These are phyloP conservation scores for Fraxinus angustifolia DNA, from an alignment of 305 asterid species.

Conservation along the genomic window DNA sequence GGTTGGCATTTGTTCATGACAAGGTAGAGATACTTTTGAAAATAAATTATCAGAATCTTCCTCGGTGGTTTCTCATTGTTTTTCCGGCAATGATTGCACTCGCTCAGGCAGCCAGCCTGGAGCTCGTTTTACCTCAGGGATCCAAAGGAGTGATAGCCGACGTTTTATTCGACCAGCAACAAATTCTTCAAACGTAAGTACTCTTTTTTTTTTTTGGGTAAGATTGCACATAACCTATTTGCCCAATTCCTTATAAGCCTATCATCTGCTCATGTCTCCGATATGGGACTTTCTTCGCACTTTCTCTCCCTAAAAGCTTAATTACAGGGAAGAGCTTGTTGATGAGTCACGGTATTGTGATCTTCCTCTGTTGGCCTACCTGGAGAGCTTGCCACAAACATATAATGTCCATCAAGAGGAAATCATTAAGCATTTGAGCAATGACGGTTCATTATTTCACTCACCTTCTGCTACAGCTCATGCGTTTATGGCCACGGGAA, in stretches of 20 bases:
- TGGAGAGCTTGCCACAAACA: conserved; percentile 40
- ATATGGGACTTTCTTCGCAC: background rate
- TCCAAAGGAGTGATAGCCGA: conserved; percentile 11
- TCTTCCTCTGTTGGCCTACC: conserved; percentile 34
- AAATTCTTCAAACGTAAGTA: conserved; percentile 35
- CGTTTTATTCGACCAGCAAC: conserved; percentile 29
- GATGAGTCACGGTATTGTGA: conserved; percentile 13
- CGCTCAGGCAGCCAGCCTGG: conserved; percentile 34
- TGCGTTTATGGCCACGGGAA: conserved; percentile 40
- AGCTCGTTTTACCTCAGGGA: conserved; percentile 23
- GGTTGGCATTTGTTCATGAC: conserved; percentile 35
- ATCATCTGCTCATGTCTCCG: background rate
- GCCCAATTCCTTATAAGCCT: background rate
- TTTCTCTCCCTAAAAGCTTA: background rate
- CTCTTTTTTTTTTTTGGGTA: background rate
- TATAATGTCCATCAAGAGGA: conserved; percentile 11
- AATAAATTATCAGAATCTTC: conserved; percentile 27
- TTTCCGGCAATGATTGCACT: conserved; percentile 54
- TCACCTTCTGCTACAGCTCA: conserved; percentile 58
- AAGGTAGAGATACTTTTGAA: conserved; percentile 31
- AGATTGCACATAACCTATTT: background rate
- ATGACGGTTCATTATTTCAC: conserved; percentile 40
- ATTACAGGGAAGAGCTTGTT: conserved; percentile 28
- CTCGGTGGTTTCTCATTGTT: conserved; percentile 46
- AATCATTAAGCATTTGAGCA: conserved; percentile 17